Percentiles rank a stretch among this genome's conserved stretches.
phyloP scores from a whole-genome alignment of 164 flowering plant genomes.

The Akebia trifoliata region DNA sequence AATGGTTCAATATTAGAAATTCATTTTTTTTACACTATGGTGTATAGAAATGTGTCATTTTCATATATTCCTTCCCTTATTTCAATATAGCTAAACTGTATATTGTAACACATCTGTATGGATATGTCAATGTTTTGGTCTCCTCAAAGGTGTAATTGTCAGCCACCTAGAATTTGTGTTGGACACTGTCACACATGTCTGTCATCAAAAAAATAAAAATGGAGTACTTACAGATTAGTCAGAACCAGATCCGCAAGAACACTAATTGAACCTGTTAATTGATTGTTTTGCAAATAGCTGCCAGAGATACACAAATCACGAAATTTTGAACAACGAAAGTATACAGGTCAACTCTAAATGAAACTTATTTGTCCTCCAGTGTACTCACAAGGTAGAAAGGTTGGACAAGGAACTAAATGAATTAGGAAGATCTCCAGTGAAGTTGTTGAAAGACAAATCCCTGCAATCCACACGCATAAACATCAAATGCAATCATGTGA shows the following conservation, averaged over 20 bases:
- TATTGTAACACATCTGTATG: too few species aligned
- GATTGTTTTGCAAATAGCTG: constrained; percentile 83
- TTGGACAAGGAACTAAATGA: constrained; percentile 65
- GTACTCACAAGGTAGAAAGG: constrained; percentile 78
- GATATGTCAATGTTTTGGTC: too few species aligned
- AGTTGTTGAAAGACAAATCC: constrained; percentile 88
- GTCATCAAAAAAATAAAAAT: constrained; percentile 1
- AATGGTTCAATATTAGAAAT: too few species aligned
- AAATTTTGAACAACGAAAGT: constrained; percentile 16
- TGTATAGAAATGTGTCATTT: too few species aligned
- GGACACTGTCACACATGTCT: too few species aligned
- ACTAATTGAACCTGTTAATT: constrained; percentile 70
- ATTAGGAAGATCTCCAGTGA: constrained; percentile 77
- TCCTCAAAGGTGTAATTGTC: too few species aligned
- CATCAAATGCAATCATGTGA: constrained; percentile 1
- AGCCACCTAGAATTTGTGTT: too few species aligned
- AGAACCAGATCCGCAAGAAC: constrained; percentile 55
- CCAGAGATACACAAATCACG: constrained; percentile 20
- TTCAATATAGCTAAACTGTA: too few species aligned
- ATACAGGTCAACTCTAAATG: too few species aligned
- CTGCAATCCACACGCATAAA: constrained; percentile 34
- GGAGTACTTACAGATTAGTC: constrained; percentile 54
- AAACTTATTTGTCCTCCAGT: constrained; percentile 2
- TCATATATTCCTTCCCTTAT: too few species aligned
- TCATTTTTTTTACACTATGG: too few species aligned